Evolutionary conservation across 495 filamentous ascomycete genomes (phyloP).

Genomic region (Hapsidospora chrysogenum): DNA sequence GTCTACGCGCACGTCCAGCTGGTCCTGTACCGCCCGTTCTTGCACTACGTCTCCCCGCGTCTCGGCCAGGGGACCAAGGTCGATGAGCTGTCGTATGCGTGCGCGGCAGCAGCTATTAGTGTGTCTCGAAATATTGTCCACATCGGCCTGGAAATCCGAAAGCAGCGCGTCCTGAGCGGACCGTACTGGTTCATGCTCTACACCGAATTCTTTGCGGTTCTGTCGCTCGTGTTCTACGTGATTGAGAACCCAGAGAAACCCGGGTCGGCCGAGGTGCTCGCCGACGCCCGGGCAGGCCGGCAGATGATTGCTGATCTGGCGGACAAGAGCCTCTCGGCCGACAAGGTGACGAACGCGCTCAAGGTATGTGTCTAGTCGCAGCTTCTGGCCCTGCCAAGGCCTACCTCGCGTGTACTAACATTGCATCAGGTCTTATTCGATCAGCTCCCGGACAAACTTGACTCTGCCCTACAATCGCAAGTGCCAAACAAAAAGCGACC

Average conservation of each 20-base stretch:
- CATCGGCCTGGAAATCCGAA: constrained; percentile 80
- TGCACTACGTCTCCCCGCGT: constrained; percentile 78
- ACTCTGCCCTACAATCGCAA: constrained; percentile 14
- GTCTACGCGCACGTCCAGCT: constrained; percentile 85
- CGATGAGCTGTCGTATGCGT: constrained; percentile 78
- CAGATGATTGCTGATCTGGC: constrained; percentile 62
- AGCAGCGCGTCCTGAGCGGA: constrained; percentile 62
- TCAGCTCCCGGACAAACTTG: constrained; percentile 54
- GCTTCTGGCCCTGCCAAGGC: not conserved
- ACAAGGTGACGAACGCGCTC: constrained; percentile 62
- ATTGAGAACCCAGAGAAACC: constrained; percentile 74
- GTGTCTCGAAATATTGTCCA: constrained; percentile 91
- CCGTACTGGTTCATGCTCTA: constrained; percentile 97
- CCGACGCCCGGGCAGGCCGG: constrained; percentile 70
- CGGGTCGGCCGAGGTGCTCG: constrained; percentile 59
- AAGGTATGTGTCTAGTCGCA: constrained; percentile 27
- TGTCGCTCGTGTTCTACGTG: constrained; percentile 79
- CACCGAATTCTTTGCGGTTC: constrained; percentile 85
- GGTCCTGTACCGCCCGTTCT: constrained; percentile 86
- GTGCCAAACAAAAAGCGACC: constrained; percentile 38
- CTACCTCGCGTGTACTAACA: no score
- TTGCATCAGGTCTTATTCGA: constrained; percentile 62
- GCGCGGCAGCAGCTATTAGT: constrained; percentile 80
- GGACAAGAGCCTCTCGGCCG: constrained; percentile 74
- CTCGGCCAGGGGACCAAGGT: constrained; percentile 45